These are phyloP conservation scores for Chalaropsis ovoidea DNA, from an alignment of 2,329 filamentous ascomycete genomes.

Conservation along the genomic window DNA sequence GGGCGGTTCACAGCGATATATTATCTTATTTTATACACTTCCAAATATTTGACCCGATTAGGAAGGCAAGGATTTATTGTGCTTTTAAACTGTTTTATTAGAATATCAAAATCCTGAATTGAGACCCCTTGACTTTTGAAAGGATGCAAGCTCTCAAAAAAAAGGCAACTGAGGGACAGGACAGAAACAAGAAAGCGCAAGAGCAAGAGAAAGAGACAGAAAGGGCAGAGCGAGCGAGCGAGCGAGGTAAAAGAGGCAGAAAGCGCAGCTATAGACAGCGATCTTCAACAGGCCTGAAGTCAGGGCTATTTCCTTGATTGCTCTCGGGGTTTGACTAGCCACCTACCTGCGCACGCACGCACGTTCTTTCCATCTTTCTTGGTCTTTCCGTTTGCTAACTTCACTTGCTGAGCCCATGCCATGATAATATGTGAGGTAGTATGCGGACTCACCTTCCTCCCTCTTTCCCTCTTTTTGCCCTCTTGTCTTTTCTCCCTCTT, in stretches of 20 bases:
- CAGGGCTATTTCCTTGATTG: conserved; percentile 1
- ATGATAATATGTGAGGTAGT: conserved; percentile 1
- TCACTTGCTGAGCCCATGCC: neutral
- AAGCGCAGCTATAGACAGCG: neutral
- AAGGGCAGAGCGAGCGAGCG: neutral
- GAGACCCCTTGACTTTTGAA: conserved; percentile 5
- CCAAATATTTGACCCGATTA: neutral
- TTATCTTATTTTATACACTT: neutral
- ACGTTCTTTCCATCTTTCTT: conserved; percentile 7
- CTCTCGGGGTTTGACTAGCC: neutral
- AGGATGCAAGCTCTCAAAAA: conserved; percentile 11
- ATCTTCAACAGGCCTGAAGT: conserved; percentile 7
- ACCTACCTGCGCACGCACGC: neutral
- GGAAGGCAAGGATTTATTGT: neutral
- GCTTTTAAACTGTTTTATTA: conserved; percentile 5
- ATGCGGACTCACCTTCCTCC: neutral
- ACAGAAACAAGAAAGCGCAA: neutral
- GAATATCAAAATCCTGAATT: conserved; percentile 1
- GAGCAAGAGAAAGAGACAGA: neutral
- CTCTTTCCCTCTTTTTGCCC: neutral
- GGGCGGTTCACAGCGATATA: neutral
- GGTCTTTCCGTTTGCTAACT: neutral
- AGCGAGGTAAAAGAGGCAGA: neutral
- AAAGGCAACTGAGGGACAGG: neutral
- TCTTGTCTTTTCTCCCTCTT: neutral